phyloP scores from a whole-genome alignment of 2,329 filamentous ascomycete genomes.

The Epichloe elymi region DNA sequence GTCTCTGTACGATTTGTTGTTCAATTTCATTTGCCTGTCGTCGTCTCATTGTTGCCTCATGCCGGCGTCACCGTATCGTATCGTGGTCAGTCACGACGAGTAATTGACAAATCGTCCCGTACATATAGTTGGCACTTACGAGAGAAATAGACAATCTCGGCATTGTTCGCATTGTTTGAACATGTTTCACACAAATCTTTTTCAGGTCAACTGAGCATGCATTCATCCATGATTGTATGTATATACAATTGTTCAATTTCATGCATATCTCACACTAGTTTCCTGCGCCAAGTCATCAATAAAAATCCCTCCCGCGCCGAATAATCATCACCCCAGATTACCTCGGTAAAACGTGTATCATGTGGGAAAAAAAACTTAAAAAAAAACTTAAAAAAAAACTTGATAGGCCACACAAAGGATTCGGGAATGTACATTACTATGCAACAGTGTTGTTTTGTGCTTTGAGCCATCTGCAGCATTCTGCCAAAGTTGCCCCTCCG shows the following conservation, averaged over 20 bases:
- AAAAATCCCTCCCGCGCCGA: not conserved
- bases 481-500: not conserved
- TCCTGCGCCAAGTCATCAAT: not conserved
- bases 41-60: not conserved
- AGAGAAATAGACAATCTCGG: not conserved
- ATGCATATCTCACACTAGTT: not conserved
- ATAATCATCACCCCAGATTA: not conserved
- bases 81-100: not conserved
- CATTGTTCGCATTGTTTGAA: no score
- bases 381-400: not conserved
- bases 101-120: not conserved
- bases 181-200: not conserved
- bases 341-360: not conserved
- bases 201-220: not conserved
- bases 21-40: not conserved
- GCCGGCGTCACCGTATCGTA: not conserved
- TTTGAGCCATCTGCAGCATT: not conserved
- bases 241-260: not conserved
- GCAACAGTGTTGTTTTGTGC: not conserved
- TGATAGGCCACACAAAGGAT: not conserved
- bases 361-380: not conserved
- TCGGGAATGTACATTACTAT: not conserved
- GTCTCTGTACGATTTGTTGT: not conserved
- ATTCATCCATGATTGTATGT: not conserved
- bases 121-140: not conserved